Conservation (phyloP, 2,329 filamentous ascomycete genomes). For the Alternaria sp. region DNA sequence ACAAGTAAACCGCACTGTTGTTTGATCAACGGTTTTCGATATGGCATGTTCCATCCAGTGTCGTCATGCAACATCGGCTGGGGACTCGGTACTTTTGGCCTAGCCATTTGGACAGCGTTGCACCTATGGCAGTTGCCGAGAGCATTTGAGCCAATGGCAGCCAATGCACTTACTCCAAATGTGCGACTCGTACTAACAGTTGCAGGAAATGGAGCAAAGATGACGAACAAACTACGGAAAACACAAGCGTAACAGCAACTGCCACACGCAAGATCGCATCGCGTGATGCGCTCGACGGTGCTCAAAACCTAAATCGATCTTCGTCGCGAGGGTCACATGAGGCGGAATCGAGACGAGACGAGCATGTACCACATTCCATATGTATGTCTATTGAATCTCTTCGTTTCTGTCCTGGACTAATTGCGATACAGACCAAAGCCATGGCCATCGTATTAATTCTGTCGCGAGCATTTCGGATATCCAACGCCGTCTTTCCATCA, state of each 20-base stretch:
- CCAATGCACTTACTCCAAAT: slow-evolving; percentile 9
- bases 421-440: slow-evolving; percentile 56
- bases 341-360: slow-evolving; percentile 58
- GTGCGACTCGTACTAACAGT: slow-evolving; percentile 30
- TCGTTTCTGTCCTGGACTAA: slow-evolving; percentile 27
- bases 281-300: slow-evolving; percentile 48
- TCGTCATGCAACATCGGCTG: slow-evolving; percentile 35
- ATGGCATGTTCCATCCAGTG: slow-evolving; percentile 17
- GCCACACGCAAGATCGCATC: slow-evolving; percentile 51
- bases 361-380: slow-evolving; percentile 70
- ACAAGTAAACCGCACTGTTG: slow-evolving; percentile 15
- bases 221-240: slow-evolving; percentile 45
- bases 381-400: slow-evolving; percentile 58
- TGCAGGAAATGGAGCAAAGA: slow-evolving; percentile 55
- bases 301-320: slow-evolving; percentile 41
- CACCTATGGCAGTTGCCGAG: slow-evolving; percentile 24
- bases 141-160: slow-evolving; percentile 16
- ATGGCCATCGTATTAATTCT: slow-evolving; percentile 52
- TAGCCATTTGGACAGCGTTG: slow-evolving; percentile 32
- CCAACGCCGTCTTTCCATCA: slow-evolving; percentile 57
- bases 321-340: slow-evolving; percentile 52
- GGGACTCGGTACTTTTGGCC: slow-evolving; percentile 21
- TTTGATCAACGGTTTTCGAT: slow-evolving; percentile 16
- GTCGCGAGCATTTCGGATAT: slow-evolving; percentile 52
- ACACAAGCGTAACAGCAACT: slow-evolving; percentile 28